Evolutionary conservation across 768 basidiomycete genomes (phyloP), one percentile per base, ranked within the genome.

Genomic region (Suillus spraguei): DNA sequence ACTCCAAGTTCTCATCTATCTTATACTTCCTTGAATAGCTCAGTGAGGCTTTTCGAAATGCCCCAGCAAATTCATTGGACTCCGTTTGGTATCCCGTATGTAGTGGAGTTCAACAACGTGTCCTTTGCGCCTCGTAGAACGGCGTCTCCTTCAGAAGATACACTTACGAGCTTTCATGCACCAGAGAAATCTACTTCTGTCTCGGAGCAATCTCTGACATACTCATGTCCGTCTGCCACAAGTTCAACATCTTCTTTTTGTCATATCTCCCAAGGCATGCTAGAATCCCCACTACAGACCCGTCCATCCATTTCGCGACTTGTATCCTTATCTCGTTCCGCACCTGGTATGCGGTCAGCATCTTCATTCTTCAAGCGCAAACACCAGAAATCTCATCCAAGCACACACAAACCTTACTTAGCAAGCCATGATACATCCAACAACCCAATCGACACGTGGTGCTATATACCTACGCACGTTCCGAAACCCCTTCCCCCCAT

Each of bases 41-140:
- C 35, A 44, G 22, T 16, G 20, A 36, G 47, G 22, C 50, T n/a
- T 42, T 16, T 36, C n/a, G 32, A 58, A 10, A 74, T 74, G 72
- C 20, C 65, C 10, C 66, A 60, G 32, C 52, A 74, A 38, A 64
- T 75, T 69, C 71, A 68, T 65, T 73, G 76, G 65, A 72, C 67
- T 46, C 47, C 75, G 41, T 74, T 66, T 39, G 74, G 74, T 7
- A 39, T 76, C 2, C 74, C 74, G 1, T 76, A 74, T 4, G 17
- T 76, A 0, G 65, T 63, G 46, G 75, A 75, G 56, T 76, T 76
- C 14, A 68, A 60, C 54, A 66, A 76, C 35, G 65, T 76, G 10
- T 73, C 73, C 2, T 58, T 74, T 4, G 60, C 17, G 13, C 65
- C 59, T 35, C 41, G 49, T 44, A 22, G 36, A 33, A 66, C 33